phyloP scores from a whole-genome alignment of 140 eudicot genomes.

The Flaveria floridana region DNA sequence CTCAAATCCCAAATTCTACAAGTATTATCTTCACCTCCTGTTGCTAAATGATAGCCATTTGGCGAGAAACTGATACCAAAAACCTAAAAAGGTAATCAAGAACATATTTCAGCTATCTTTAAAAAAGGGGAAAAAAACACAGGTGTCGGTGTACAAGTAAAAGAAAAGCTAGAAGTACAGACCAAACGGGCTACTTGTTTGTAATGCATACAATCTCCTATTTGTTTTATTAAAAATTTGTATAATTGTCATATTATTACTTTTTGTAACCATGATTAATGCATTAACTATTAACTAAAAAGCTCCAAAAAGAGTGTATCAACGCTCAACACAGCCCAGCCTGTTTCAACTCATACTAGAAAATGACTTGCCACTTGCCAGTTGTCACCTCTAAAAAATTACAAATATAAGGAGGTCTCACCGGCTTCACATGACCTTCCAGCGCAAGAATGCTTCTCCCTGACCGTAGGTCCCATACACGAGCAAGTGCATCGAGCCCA shows the following conservation, averaged over 20 bases:
- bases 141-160: not conserved
- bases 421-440: conserved; percentile 99
- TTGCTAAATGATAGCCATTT: conserved; percentile 91
- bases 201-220: not conserved
- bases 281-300: not conserved
- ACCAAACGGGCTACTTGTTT: not conserved
- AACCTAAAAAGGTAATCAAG: conserved; percentile 46
- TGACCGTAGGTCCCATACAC: conserved; percentile 94
- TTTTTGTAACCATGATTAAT: not conserved
- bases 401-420: conserved; percentile 29
- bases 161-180: not conserved
- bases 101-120: conserved; percentile 1
- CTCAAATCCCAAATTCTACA: conserved; percentile 97
- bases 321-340: not conserved
- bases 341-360: not conserved
- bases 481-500: conserved; percentile 90
- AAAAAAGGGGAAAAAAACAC: not conserved
- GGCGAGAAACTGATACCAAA: conserved; percentile 81
- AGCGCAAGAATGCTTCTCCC: conserved; percentile 93
- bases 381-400: not conserved
- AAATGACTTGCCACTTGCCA: not conserved
- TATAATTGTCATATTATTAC: not conserved
- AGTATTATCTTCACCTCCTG: conserved; percentile 95
- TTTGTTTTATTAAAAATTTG: not conserved
- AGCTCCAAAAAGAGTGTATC: not conserved